These are phyloP conservation scores for Globisporangium barbulae DNA, from an alignment of 352 stramenopile species.

Conservation along the genomic window DNA sequence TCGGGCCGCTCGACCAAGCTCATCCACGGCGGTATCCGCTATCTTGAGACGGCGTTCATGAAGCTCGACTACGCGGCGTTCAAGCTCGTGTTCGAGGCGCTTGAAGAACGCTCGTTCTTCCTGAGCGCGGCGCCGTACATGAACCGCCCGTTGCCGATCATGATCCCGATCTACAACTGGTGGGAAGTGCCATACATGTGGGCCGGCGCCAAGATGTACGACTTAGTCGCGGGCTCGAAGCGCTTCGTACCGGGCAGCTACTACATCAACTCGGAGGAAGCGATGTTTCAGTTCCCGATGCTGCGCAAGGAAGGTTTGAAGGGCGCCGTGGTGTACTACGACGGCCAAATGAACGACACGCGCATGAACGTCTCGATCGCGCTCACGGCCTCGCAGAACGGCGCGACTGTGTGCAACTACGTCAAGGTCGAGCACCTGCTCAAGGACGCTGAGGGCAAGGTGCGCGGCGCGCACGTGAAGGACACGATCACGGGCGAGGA, in stretches of 20 bases:
- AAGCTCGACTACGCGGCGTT: slow-evolving; percentile 89
- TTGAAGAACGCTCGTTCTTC: slow-evolving; percentile 93
- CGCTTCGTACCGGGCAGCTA: slow-evolving; percentile 87
- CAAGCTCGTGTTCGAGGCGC: slow-evolving; percentile 91
- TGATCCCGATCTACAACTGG: slow-evolving; percentile 96
- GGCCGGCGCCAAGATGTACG: slow-evolving; percentile 91
- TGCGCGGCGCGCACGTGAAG: slow-evolving; percentile 84
- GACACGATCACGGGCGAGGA: slow-evolving; percentile 88
- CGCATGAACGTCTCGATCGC: slow-evolving; percentile 94
- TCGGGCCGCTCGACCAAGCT: slow-evolving; percentile 94
- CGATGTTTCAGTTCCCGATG: slow-evolving; percentile 94
- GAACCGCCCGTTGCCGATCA: slow-evolving; percentile 93
- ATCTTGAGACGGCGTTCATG: slow-evolving; percentile 94
- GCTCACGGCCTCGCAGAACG: slow-evolving; percentile 92
- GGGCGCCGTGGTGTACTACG: slow-evolving; percentile 90
- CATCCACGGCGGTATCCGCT: slow-evolving; percentile 94
- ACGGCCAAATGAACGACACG: slow-evolving; percentile 94
- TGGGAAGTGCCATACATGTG: slow-evolving; percentile 95
- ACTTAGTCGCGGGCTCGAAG: slow-evolving; percentile 88
- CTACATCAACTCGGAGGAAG: slow-evolving; percentile 91
- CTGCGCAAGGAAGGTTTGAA: slow-evolving; percentile 90
- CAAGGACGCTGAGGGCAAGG: slow-evolving; percentile 85
- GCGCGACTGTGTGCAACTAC: slow-evolving; percentile 91
- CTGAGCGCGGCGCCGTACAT: slow-evolving; percentile 92
- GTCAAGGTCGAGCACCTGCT: slow-evolving; percentile 84